Conservation (phyloP, 805 yeast genomes). For the Sugiyamaella americana region DNA sequence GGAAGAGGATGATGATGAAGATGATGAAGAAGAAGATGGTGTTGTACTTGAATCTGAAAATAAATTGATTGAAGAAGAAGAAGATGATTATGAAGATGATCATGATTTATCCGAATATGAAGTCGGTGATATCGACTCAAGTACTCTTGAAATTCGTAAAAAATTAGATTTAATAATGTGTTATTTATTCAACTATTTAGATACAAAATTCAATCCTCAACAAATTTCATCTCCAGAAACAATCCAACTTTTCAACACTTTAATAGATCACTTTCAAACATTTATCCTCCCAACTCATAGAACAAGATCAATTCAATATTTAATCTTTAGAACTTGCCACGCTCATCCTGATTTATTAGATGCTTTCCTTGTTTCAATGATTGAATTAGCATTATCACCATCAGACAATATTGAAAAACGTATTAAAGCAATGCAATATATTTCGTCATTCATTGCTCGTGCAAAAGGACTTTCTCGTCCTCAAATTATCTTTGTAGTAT, state of each 20-base stretch:
- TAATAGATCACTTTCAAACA: slow-evolving; percentile 70
- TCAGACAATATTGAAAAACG: slow-evolving; percentile 66
- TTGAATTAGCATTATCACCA: slow-evolving; percentile 74
- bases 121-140: slow-evolving; percentile 20
- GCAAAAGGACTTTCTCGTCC: slow-evolving; percentile 64
- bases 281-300: slow-evolving; percentile 88
- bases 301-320: slow-evolving; percentile 81
- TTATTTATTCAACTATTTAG: slow-evolving; percentile 48
- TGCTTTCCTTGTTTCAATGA: slow-evolving; percentile 70
- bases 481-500: slow-evolving; percentile 77
- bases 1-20: slow-evolving; percentile 58
- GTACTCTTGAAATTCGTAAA: slow-evolving; percentile 40
- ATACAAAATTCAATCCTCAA: slow-evolving; percentile 44
- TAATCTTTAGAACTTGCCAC: slow-evolving; percentile 76
- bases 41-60: slow-evolving; percentile 22
- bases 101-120: slow-evolving; percentile 31
- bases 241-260: slow-evolving; percentile 60
- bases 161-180: slow-evolving; percentile 70
- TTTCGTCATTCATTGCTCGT: slow-evolving; percentile 84
- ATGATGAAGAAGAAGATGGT: slow-evolving; percentile 34
- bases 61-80: slow-evolving; percentile 28
- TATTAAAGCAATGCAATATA: slow-evolving; percentile 85
- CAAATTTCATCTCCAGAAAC: slow-evolving; percentile 57
- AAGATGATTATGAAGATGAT: slow-evolving; percentile 27
- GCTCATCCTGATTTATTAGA: slow-evolving; percentile 77